phyloP scores from a whole-genome alignment of 2,329 filamentous ascomycete genomes.

The Magnaporthiopsis incrustans region DNA sequence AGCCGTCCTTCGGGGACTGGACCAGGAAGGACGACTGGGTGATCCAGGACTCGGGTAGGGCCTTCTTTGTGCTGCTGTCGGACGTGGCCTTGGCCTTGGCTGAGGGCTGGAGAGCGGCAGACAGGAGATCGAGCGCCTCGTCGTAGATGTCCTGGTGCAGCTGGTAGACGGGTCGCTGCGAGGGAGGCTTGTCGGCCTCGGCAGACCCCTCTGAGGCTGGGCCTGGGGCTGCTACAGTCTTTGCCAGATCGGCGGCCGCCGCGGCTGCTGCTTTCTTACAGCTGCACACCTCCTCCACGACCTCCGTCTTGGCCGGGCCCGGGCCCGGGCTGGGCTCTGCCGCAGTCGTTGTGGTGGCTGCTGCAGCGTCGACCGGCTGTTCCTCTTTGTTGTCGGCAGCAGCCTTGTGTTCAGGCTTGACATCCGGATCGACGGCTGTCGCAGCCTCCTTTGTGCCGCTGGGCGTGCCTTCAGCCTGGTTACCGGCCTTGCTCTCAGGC shows the following conservation, averaged over 20 bases:
- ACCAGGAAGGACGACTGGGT: not conserved
- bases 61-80: not conserved
- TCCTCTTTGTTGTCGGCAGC: too few relatives aligned
- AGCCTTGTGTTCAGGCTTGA: not conserved
- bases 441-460: not conserved
- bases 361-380: too few relatives aligned
- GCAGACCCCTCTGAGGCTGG: not conserved
- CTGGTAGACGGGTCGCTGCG: not conserved
- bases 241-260: not conserved
- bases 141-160: not conserved
- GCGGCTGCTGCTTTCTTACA: too few relatives aligned
- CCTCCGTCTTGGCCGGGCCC: too few relatives aligned
- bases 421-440: not conserved
- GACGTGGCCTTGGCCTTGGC: not conserved
- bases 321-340: too few relatives aligned
- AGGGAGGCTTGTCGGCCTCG: not conserved
- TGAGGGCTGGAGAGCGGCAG: too few relatives aligned
- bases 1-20: not conserved
- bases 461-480: not conserved
- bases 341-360: too few relatives aligned
- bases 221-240: not conserved
- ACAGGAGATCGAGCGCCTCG: not conserved
- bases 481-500: not conserved
- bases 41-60: not conserved
- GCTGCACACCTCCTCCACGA: too few relatives aligned